Base-by-base conservation (phyloP, 2,329 filamentous ascomycete genomes). In the Sarocladiaceae sp. region DNA sequence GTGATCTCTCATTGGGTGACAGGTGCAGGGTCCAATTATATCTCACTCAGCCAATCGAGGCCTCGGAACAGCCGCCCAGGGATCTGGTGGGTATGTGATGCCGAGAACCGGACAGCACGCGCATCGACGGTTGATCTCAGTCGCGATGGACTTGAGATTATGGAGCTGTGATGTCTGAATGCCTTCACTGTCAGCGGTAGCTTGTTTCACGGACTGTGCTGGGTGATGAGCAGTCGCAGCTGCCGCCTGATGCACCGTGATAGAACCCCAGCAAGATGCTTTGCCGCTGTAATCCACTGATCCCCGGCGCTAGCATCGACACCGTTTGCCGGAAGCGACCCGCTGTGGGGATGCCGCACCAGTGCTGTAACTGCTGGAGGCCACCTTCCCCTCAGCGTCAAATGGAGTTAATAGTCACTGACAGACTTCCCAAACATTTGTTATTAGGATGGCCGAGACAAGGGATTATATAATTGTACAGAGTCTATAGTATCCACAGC, bases 301-400 rank as follows among this genome's bases (percentile, higher is more conserved):
- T 48, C 26, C 44, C 44, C 44, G 44, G 44, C 44, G 44, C 44
- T 48, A 48, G 44, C 44, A 48, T 48, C 44, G 25, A 48, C 40
- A 46, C 44, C 26, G 25, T 46, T 46, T 46, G 7, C 40, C 40
- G 37, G 23, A 8, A 46, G 22, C 25, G 40, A 46, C 29, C 40
- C 25, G 40, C 40, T 46, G 29, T 15, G 29, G 29, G 29, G 10
- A 8, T 8, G 10, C 29, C 10, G n/a, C n/a, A n/a, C n/a, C n/a
- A n/a, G n/a, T n/a, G n/a, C n/a, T n/a, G 37, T 40, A n/a, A n/a
- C 33, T 17, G 33, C 33, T 36, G 33, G 15, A 17, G 33, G 33
- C 12, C 33, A n/a, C 12, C 33, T 31, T 31, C 8, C 15, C 7
- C 28, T 31, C 28, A 31, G 8, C 15, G 28, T 31, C 28, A 15